Base-by-base conservation (phyloP, 805 yeast genomes). In the Kodamaea sagamina region DNA sequence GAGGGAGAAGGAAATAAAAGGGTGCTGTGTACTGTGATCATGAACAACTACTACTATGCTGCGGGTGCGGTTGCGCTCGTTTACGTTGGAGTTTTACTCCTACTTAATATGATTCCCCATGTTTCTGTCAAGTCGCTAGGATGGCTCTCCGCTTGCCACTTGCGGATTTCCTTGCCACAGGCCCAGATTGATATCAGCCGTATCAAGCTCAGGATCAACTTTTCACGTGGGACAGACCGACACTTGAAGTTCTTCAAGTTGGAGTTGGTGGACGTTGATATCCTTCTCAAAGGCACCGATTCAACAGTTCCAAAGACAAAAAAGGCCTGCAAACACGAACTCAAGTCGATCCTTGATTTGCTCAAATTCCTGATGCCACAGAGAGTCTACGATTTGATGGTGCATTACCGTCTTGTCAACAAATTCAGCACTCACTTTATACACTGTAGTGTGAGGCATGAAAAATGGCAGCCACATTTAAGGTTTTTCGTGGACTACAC, bases 221-320 rank as follows among this genome's bases (percentile, higher is more conserved):
- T 60, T 28, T 53, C 55, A 25, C 41, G 54, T 16, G 53, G 55
- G 5, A 43, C 43, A 2, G 56, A 55, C 32, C 50, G 61, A 1
- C 58, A 56, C n/a, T 49, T 57, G 32, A 63, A 63, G 44, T 44
- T 63, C 11, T 52, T 65, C 43, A 56, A 55, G 37, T 24, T 66
- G 13, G 67, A 65, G 35, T 15, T 66, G 3, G 40, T 47, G 19
- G 63, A 58, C 42, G 50, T 58, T 4, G 36, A 50, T 12, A 24
- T 59, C 36, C 21, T 12, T 19, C 12, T 40, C 13, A 16, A 25
- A 16, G 31, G 32, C 7, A 21, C 6, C 13, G 32, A 26, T 25
- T n/a, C 19, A 12, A 5, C 13, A 19, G 22, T 32, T 3, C 24
- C 24, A 10, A 9, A 15, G 13, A 22, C 28, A 5, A 12, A 36